phyloP scores from a whole-genome alignment of 148 eudicot genomes.

The Rhododendron molle region DNA sequence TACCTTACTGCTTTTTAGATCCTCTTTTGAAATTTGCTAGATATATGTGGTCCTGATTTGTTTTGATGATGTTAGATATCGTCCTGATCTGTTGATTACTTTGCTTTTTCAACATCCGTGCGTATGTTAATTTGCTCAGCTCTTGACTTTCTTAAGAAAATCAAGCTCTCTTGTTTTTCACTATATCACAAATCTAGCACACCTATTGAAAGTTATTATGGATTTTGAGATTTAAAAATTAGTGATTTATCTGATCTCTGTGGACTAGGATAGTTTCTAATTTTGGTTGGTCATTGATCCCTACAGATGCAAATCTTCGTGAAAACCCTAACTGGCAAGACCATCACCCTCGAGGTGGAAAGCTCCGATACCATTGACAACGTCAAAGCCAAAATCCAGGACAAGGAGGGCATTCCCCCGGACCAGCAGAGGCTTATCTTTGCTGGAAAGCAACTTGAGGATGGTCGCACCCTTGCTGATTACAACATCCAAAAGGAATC shows the following conservation, averaged over 20 bases:
- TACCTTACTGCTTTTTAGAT: too few species aligned
- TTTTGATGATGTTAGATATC: neutral
- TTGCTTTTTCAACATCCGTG: neutral
- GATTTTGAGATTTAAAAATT: neutral
- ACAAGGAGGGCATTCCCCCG: conserved; percentile 12
- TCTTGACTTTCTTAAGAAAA: neutral
- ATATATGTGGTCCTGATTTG: neutral
- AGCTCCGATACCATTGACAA: neutral
- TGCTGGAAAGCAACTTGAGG: conserved; percentile 14
- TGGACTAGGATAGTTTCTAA: neutral
- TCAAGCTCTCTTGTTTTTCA: neutral
- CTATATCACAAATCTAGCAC: too few species aligned
- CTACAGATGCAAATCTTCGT: neutral
- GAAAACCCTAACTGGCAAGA: neutral
- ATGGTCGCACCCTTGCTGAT: conserved; percentile 11
- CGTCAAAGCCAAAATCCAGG: neutral
- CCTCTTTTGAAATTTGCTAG: neutral
- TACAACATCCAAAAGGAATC: conserved; percentile 19
- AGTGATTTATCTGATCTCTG: neutral
- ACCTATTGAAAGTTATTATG: too few species aligned
- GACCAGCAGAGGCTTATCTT: conserved; percentile 15
- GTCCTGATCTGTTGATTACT: neutral
- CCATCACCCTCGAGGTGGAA: neutral
- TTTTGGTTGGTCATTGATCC: neutral
- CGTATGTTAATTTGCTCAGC: neutral